These are phyloP conservation scores for Spathaspora sp. DNA, from an alignment of 1,139 yeast genomes.

Conservation along the genomic window DNA sequence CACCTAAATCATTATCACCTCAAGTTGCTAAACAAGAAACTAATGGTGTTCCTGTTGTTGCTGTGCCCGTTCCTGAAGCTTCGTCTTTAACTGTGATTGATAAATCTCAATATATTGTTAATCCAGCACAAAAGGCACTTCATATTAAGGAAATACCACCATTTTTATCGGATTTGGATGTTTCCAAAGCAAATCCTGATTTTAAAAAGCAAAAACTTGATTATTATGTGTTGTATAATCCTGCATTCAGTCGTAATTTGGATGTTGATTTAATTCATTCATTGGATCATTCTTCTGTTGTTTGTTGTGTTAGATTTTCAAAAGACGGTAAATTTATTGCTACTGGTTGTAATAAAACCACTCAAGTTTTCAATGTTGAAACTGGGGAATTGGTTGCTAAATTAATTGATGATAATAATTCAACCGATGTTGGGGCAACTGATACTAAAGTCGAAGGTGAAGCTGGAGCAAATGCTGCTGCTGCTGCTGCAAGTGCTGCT, in stretches of 20 bases:
- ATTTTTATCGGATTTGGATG: conserved; percentile 79
- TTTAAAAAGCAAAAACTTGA: conserved; percentile 84
- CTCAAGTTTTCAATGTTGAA: conserved; percentile 90
- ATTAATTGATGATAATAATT: conserved; percentile 75
- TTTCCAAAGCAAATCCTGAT: conserved; percentile 72
- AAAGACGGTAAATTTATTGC: conserved; percentile 92
- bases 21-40: conserved; percentile 8
- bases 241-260: conserved; percentile 64
- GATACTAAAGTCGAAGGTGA: conserved; percentile 28
- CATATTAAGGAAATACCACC: conserved; percentile 81
- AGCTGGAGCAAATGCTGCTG: conserved; percentile 18
- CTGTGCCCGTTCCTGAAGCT: conserved; percentile 13
- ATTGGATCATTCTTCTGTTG: conserved; percentile 89
- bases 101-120: conserved; percentile 44
- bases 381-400: conserved; percentile 89
- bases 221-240: conserved; percentile 88
- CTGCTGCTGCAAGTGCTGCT: conserved; percentile 26
- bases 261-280: conserved; percentile 91
- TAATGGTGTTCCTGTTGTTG: conserved; percentile 7
- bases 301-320: conserved; percentile 93
- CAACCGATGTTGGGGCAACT: conserved; percentile 29
- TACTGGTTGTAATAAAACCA: conserved; percentile 95
- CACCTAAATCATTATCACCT: conserved; percentile 14
- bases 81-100: conserved; percentile 39
- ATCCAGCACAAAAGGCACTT: conserved; percentile 42